Evolutionary conservation across 805 yeast species (phyloP).

Genomic region (Sungouiella blattae): DNA sequence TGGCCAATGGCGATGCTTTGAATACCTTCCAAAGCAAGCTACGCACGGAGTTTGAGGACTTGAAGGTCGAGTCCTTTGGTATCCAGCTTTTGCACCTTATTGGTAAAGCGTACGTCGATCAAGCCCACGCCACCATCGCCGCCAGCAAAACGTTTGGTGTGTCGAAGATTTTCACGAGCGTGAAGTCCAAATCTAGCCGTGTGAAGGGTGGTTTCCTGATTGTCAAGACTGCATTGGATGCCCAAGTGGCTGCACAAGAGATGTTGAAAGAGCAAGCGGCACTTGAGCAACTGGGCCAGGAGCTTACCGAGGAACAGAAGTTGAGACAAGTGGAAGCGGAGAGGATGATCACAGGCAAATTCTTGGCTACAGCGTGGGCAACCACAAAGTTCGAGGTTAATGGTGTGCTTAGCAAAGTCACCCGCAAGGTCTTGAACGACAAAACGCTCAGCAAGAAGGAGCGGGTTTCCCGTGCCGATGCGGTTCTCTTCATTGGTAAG

Average conservation of each 20-base stretch:
- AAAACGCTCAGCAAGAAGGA: conserved; percentile 55
- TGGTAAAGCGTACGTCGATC: conserved; percentile 72
- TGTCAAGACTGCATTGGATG: conserved; percentile 80
- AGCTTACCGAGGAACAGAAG: conserved; percentile 31
- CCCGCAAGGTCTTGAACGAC: conserved; percentile 51
- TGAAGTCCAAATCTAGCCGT: conserved; percentile 79
- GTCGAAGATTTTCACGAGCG: conserved; percentile 74
- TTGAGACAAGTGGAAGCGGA: conserved; percentile 64
- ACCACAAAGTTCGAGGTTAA: conserved; percentile 87
- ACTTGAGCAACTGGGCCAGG: conserved; percentile 28
- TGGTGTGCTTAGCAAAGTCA: conserved; percentile 75
- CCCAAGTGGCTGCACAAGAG: conserved; percentile 68
- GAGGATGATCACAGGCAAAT: conserved; percentile 77
- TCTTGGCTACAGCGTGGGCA: conserved; percentile 93
- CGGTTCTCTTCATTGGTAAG: conserved; percentile 67
- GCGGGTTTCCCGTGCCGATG: conserved; percentile 75
- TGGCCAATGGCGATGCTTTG: conserved; percentile 58
- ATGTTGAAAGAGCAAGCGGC: conserved; percentile 68
- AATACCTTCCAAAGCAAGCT: conserved; percentile 52
- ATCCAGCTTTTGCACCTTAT: conserved; percentile 79
- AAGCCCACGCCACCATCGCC: conserved; percentile 69
- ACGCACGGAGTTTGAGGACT: conserved; percentile 63
- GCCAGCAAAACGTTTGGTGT: conserved; percentile 84
- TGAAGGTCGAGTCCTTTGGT: conserved; percentile 95
- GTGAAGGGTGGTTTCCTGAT: conserved; percentile 83